Evolutionary conservation across 176 grass and related monocot species (phyloP), one percentile per base, ranked within the genome.

Genomic region (Avena eriantha): DNA sequence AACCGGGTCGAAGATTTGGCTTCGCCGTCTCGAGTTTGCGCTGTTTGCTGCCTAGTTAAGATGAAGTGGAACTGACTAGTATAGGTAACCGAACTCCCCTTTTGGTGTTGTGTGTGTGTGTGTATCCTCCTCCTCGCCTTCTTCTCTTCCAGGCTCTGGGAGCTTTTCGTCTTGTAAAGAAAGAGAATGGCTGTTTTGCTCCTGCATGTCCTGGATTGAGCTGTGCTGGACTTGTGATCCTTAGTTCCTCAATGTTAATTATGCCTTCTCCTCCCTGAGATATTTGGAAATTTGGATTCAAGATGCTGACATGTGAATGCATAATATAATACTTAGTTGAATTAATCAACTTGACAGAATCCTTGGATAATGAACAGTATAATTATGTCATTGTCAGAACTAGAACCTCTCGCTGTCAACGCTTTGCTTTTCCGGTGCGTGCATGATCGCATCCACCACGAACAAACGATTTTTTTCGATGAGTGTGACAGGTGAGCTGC

Each of bases 1-100:
- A 60, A 88, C 82, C 82, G 77, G 86, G 47, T 85, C 90, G 86
- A 91, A 91, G 90, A 91, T 91, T 81, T 88, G 82, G 86, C 53
- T 72, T 85, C 86, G 56, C 80, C 80, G 56, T 84, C 79, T 87
- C 75, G 84, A 60, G 90, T 88, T 85, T 85, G 85, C 76, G 67
- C 90, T 58, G 59, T 85, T 82, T 91, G 82, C 86, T 82, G 24
- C 82, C 86, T 78, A 88, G 55, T 65, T 71, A 64, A 71, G 71
- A 82, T 76, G 86, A 34, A 76, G 24, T 49, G 24, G 48, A 77
- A 85, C 90, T 91, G 90, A 88, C 90, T 85, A 81, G 86, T 78
- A 85, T 88, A 91, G 86, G 54, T 82, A 80, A 87, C 76, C 49
- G 74, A 54, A 76, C 48, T 51, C 22, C 14, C 54, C 41, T 64